Evolutionary conservation across 1,284 basidiomycete genomes (phyloP).

Genomic region (Xerocomus minutiporus): DNA sequence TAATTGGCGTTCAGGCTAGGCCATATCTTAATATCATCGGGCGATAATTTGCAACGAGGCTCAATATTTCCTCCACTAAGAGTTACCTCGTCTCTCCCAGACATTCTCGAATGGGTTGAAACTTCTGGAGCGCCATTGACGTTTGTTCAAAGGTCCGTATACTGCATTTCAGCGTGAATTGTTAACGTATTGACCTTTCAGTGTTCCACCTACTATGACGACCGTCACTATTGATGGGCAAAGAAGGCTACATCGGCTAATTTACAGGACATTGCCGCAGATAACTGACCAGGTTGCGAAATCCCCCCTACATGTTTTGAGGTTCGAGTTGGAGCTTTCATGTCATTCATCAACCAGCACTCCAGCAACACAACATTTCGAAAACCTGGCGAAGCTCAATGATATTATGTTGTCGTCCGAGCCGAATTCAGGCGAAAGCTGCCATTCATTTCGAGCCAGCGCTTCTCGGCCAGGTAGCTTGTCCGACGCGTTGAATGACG

Average conservation of each 20-base stretch:
- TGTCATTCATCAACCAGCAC: not conserved
- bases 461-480: not conserved
- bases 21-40: slow-evolving; percentile 49
- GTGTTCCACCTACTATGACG: slow-evolving; percentile 44
- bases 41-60: slow-evolving; percentile 30
- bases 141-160: slow-evolving; percentile 54
- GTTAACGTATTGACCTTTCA: slow-evolving; percentile 22
- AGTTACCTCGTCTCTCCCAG: slow-evolving; percentile 40
- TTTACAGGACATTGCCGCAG: slow-evolving; percentile 45
- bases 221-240: slow-evolving; percentile 36
- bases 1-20: slow-evolving; percentile 44
- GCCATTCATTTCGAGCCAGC: not conserved
- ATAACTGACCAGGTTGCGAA: slow-evolving; percentile 5
- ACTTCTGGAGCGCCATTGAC: slow-evolving; percentile 32
- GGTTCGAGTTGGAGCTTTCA: slow-evolving; percentile 37
- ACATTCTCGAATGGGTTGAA: slow-evolving; percentile 47
- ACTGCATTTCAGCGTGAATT: not conserved
- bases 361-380: not conserved
- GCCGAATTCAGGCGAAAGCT: not conserved
- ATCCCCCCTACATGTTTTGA: slow-evolving; percentile 27
- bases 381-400: not conserved
- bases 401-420: not conserved
- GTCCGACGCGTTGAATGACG: not conserved
- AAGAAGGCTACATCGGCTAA: slow-evolving; percentile 47
- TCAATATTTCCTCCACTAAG: slow-evolving; percentile 50